Evolutionary conservation across 768 basidiomycete genomes (phyloP), one percentile per base, ranked within the genome.

Genomic region (Suillus placidus): DNA sequence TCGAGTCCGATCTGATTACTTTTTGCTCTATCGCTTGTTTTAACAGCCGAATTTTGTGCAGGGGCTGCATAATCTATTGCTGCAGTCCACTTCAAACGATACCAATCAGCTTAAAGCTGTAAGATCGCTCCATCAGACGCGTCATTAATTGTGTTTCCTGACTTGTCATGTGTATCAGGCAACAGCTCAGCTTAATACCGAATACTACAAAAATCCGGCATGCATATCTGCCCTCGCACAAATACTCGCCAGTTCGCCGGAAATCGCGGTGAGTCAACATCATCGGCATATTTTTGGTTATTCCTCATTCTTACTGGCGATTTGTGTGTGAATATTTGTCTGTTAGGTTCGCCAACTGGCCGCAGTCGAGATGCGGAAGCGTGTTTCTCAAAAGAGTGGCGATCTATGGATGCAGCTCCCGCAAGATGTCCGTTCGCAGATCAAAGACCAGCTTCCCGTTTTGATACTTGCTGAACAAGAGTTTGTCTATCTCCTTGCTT

Each of bases 341-440:
- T 14, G 32, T 61, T 73, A 99, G 96, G 89, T 98, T 68, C 93
- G 95, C 67, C 97, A 99, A 87, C 86, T 99, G 26, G 94, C 96
- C 57, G 95, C 96, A 9, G 95, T 98, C 63, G 97, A 99, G 80
- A 84, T 98, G 76, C 87, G 97, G 71, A 99, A 99, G 83, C 92
- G 97, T 65, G 87, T 98, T 66, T 77, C 84, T 34, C 85, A 88
- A 74, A 90, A 90, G 71, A 92, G 90, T 70, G 92, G 91, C 60
- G 87, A 85, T 74, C 78, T 96, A 38, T 99, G 97, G 97, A 81
- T 87, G 23, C 81, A 85, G 64, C 84, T 94, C 35, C 79, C 87
- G 42, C 84, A 85, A 74, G 80, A 83, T 43, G 82, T 90, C 66
- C 90, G 97, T 49, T 83, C 88, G 68, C 84, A 91, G 76, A 94